Evolutionary conservation across 2,329 filamentous ascomycete genomes (phyloP), one percentile per base, ranked within the genome.

Genomic region (Alternaria incomplexa): DNA sequence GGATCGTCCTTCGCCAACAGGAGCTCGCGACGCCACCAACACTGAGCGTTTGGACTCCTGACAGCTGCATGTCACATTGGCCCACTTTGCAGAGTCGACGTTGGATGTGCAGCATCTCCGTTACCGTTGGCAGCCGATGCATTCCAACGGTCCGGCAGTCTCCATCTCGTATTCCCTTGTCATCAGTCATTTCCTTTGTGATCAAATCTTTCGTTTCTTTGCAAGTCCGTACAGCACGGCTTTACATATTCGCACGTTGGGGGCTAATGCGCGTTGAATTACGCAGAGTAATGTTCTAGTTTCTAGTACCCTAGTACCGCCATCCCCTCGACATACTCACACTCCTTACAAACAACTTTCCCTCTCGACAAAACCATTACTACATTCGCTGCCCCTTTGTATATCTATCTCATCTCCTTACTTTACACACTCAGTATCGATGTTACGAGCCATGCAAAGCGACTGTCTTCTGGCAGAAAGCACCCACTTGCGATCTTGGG

Each of bases 281-380:
- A 73, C 69, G 62, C 64, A 66, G 56, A 64, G 69, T 75, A 75
- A 75, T 75, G 73, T 74, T 71, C 70, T 73, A 75, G 72, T 75
- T 66, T 66, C 64, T 75, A 73, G 65, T 73, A 56, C 67, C 50
- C 68, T 73, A 72, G 69, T 73, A 65, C 65, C 64, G 67, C 64
- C 56, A 51, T 58, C 50, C 62, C 67, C 70, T 72, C 68, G 65
- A 71, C 64, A 66, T 30, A 56, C 30, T 46, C 13, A 64, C 64
- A 59, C 64, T 68, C 66, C 51, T 62, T 40, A 56, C 46, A 45
- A 45, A 50, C 17, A 28, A 23, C 45, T 55, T 46, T 56, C 8
- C 20, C 25, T 25, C 23, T 20, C 5, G 47, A 32, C 50, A 40
- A 28, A 45, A 36, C 20, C 32, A 44, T 65, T 50, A 53, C 50